Evolutionary conservation across 116 monocot genomes (phyloP), one percentile per base, ranked within the genome.

Genomic region (Iris pallida): DNA sequence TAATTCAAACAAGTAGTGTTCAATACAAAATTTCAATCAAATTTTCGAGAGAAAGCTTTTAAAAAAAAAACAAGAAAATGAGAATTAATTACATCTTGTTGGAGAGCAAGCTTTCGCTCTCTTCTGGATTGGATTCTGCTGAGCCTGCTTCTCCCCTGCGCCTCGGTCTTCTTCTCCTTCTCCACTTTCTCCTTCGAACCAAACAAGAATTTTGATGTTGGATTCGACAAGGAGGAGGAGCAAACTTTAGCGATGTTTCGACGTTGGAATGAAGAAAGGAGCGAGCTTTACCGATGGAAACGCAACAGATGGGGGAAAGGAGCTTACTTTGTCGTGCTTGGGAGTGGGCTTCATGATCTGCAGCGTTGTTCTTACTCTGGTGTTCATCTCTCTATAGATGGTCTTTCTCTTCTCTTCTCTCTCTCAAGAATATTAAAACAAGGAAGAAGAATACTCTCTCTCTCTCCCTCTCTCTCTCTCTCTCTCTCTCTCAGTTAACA

Each of bases 101-200:
- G 83, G 60, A 94, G 77, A 49, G 85, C 81, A 63, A 88, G 72
- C 68, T 90, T 94, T 65, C 74, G 85, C 42, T 87, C 87, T 78
- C 81, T 90, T 73, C 79, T 79, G 0, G 84, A 79, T 42, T 64
- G 68, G 20, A 61, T 53, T 65, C 81, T 49, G 61, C 8, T 54
- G 11, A 15, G 12, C 4, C 15, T 42, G 5, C 53, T 53, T 7
- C 15, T 42, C 19, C 30, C 42, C 42, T 40, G 20, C 40, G 30
- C 47, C 62, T 75, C 81, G 12, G 47, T 68, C 68, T 64, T 82
- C 68, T 82, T 82, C 61, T 74, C 68, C 63, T 84, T 81, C 73
- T 48, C 82, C 70, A 74, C 80, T 63, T 59, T 75, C 72, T 66
- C 59, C 68, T 72, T 68, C 44, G 71, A 61, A 61, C 61, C 59